Conservation (phyloP, 169 alveolate species). For the Amoebophrya sp. region DNA sequence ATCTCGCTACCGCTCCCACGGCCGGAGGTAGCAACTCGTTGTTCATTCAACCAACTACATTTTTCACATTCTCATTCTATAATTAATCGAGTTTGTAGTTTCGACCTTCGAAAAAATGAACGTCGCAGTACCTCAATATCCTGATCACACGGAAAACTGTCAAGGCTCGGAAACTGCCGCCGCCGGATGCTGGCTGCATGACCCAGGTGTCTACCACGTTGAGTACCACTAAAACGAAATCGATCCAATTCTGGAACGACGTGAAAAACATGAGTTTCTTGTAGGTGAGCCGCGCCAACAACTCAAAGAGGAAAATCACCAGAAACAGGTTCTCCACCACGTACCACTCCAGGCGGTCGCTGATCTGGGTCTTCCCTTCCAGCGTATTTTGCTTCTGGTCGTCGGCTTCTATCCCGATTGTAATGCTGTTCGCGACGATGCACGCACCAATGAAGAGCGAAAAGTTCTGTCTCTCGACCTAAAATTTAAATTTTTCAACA, state of each 20-base stretch:
- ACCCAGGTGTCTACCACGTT: not conserved
- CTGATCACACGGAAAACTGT: not conserved
- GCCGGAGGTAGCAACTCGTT: too few relatives aligned
- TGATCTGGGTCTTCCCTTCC: not conserved
- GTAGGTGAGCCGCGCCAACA: not conserved
- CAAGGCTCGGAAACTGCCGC: not conserved
- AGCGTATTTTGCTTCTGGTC: not conserved
- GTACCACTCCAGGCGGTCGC: not conserved
- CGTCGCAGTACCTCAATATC: not conserved
- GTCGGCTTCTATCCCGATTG: not conserved
- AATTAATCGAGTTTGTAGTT: too few relatives aligned
- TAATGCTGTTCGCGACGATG: not conserved
- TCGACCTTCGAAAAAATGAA: too few relatives aligned
- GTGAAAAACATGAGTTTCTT: not conserved
- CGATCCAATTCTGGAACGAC: not conserved
- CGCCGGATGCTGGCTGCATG: not conserved
- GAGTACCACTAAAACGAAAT: not conserved
- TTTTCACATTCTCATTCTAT: too few relatives aligned
- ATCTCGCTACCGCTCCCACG: too few relatives aligned
- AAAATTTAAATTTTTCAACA: not conserved
- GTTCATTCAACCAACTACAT: too few relatives aligned
- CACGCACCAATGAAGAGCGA: not conserved
- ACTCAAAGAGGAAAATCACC: not conserved
- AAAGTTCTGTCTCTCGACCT: not conserved
- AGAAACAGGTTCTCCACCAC: constrained; percentile 12